phyloP scores from a whole-genome alignment of 169 alveolate genomes.

The Plasmodium ovale region DNA sequence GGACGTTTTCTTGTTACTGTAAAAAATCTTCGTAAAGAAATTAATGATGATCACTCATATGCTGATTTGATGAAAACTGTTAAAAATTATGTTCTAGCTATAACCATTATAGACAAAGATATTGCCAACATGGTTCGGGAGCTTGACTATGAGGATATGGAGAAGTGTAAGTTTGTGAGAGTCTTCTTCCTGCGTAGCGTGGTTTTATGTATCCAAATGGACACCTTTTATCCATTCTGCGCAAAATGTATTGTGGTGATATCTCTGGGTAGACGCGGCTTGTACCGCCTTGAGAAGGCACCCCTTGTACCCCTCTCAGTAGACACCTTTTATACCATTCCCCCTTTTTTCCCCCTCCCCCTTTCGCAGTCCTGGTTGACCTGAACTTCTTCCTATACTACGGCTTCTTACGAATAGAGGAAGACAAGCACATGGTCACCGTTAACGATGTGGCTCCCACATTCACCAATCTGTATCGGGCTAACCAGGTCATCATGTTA shows the following conservation, averaged over 20 bases:
- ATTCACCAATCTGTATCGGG: conserved; percentile 32
- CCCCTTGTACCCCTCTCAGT: neutral
- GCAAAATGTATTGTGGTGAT: neutral
- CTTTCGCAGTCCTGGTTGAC: conserved; percentile 13
- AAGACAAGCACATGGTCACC: conserved; percentile 22
- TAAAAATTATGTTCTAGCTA: conserved; percentile 6
- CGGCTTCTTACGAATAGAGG: conserved; percentile 28
- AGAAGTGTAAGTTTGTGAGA: conserved; percentile 10
- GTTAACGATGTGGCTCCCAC: conserved; percentile 16
- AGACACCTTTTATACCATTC: too few relatives aligned
- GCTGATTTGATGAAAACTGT: neutral
- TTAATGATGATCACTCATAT: neutral
- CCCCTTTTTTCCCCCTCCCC: neutral
- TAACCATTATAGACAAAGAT: conserved; percentile 23
- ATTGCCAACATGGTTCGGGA: conserved; percentile 13
- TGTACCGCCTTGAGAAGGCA: too few relatives aligned
- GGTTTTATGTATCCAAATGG: neutral
- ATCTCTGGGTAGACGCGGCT: too few relatives aligned
- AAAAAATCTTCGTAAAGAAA: conserved; percentile 1
- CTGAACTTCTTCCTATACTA: conserved; percentile 37
- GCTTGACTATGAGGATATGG: conserved; percentile 34
- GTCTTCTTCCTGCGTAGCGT: neutral
- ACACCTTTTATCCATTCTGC: neutral
- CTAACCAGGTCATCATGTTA: conserved; percentile 36
- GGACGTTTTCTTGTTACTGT: neutral